phyloP scores from a whole-genome alignment of 1,284 basidiomycete genomes.

The Boletus hoseneyae region DNA sequence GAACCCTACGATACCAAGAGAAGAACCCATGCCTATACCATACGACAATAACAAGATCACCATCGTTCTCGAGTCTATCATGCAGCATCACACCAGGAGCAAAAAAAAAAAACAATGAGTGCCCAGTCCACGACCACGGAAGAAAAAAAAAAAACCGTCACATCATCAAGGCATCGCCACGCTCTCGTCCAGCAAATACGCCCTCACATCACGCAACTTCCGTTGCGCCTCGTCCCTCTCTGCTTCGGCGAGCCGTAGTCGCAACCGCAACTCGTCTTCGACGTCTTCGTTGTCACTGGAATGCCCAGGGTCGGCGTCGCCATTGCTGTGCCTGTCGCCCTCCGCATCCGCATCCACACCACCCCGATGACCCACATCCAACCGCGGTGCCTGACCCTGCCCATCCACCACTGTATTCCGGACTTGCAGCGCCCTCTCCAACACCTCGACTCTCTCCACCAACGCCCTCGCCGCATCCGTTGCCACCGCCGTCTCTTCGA shows the following conservation, averaged over 20 bases:
- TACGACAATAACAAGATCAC: too few relatives aligned
- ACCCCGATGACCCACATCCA: background rate
- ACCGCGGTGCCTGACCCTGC: background rate
- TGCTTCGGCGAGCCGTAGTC: conserved; percentile 17
- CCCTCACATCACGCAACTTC: conserved; percentile 18
- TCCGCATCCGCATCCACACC: background rate
- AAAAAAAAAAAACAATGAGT: too few relatives aligned
- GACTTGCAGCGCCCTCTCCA: conserved; percentile 21
- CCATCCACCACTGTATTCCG: background rate
- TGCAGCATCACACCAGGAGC: too few relatives aligned
- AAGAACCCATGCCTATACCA: too few relatives aligned
- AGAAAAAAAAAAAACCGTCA: too few relatives aligned
- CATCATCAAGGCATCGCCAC: too few relatives aligned
- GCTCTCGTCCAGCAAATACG: conserved; percentile 19
- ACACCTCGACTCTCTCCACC: conserved; percentile 23
- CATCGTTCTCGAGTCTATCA: too few relatives aligned
- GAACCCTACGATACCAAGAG: too few relatives aligned
- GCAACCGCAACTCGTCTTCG: conserved; percentile 13
- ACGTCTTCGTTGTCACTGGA: background rate
- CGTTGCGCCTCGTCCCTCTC: conserved; percentile 23
- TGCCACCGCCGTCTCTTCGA: conserved; percentile 18
- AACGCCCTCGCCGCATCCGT: conserved; percentile 16
- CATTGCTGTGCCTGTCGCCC: background rate
- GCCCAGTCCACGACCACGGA: too few relatives aligned
- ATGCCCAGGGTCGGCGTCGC: too few relatives aligned